Evolutionary conservation across 2,329 filamentous ascomycete species (phyloP).

Genomic region (Xylaria sp.): DNA sequence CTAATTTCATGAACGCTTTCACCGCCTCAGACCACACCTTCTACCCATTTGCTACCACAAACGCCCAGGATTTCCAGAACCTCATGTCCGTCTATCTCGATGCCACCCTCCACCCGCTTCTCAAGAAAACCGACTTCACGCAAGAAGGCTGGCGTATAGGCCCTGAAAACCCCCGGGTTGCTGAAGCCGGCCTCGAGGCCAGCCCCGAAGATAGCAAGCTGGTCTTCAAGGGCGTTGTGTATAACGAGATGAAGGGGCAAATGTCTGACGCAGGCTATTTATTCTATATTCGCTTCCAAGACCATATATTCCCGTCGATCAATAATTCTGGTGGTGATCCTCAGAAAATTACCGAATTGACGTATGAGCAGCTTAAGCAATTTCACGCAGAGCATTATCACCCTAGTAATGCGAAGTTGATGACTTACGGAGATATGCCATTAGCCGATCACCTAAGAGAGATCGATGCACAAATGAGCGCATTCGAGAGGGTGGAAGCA

Average conservation of each 20-base stretch:
- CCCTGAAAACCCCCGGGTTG: slow-evolving; percentile 79
- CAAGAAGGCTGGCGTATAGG: slow-evolving; percentile 98
- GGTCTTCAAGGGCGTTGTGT: slow-evolving; percentile 97
- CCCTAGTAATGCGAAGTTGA: slow-evolving; percentile 93
- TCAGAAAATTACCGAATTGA: slow-evolving; percentile 93
- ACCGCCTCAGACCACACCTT: slow-evolving; percentile 96
- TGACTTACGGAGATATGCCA: slow-evolving; percentile 95
- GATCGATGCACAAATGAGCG: slow-evolving; percentile 73
- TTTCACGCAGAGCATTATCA: slow-evolving; percentile 96
- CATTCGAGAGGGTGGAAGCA: slow-evolving; percentile 72
- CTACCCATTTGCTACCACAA: slow-evolving; percentile 97
- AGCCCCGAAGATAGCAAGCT: slow-evolving; percentile 68
- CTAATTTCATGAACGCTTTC: slow-evolving; percentile 99
- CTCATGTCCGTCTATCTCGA: slow-evolving; percentile 96
- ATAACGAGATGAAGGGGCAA: slow-evolving; percentile 99
- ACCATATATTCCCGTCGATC: slow-evolving; percentile 90
- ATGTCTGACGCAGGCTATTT: slow-evolving; percentile 97
- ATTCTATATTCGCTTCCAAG: slow-evolving; percentile 94
- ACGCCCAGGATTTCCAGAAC: slow-evolving; percentile 92
- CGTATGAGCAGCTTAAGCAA: slow-evolving; percentile 83
- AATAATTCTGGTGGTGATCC: slow-evolving; percentile 98
- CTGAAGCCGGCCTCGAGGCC: slow-evolving; percentile 48
- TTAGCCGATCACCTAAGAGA: slow-evolving; percentile 80
- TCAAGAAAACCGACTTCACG: slow-evolving; percentile 90
- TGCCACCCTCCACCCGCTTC: slow-evolving; percentile 85